These are phyloP conservation scores for Casuarina cunninghamiana DNA, from an alignment of 306 rosid species.

Conservation along the genomic window DNA sequence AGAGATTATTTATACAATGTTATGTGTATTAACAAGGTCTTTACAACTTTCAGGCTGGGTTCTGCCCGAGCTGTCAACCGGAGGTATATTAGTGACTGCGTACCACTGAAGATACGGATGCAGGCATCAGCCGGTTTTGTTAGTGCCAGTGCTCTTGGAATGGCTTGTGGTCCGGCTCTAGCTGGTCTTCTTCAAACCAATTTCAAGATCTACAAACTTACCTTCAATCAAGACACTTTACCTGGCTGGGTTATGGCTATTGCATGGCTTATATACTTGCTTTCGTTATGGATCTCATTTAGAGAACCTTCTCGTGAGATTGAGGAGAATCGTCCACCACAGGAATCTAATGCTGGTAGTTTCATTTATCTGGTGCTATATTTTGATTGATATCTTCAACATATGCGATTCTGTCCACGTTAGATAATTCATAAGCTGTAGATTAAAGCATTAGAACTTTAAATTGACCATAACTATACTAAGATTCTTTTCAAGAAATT, in stretches of 20 bases:
- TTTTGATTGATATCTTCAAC: conserved; percentile 16
- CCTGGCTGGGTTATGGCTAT: conserved; percentile 99
- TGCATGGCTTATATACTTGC: conserved; percentile 83
- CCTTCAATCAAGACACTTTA: conserved; percentile 78
- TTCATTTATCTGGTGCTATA: conserved; percentile 22
- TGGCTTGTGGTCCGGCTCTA: conserved; percentile 99
- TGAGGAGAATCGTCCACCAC: conserved; percentile 40
- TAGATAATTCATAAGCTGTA: conserved; percentile 6
- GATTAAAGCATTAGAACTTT: neutral
- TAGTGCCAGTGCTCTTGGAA: conserved; percentile 99
- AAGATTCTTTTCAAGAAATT: conserved; percentile 2
- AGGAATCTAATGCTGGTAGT: conserved; percentile 65
- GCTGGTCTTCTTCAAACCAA: conserved; percentile 87
- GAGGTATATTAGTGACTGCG: conserved; percentile 97
- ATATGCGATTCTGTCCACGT: neutral
- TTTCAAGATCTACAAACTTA: conserved; percentile 75
- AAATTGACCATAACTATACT: conserved; percentile 9
- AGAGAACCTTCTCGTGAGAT: conserved; percentile 75
- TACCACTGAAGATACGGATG: conserved; percentile 83
- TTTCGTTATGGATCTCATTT: conserved; percentile 81
- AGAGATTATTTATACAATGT: neutral
- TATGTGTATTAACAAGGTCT: conserved; percentile 17
- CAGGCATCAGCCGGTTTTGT: conserved; percentile 99
- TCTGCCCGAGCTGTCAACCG: conserved; percentile 99
- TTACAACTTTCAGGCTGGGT: conserved; percentile 66